Conservation (phyloP, 2,329 filamentous ascomycete species). For the Fusarium siculi region DNA sequence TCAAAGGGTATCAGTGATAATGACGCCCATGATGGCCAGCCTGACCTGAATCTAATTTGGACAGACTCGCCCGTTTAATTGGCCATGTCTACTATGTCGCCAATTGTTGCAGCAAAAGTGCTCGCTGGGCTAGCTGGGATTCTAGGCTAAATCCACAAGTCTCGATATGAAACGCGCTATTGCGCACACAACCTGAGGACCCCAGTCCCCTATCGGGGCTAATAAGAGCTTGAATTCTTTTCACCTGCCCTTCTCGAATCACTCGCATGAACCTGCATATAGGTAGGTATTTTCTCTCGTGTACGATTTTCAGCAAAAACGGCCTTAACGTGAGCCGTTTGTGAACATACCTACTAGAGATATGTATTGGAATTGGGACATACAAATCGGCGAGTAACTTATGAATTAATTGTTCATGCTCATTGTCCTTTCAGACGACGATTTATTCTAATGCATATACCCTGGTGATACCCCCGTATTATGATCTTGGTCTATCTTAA, state of each 20-base stretch:
- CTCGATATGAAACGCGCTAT: conserved; percentile 38
- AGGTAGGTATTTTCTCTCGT: neutral
- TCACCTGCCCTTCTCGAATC: conserved; percentile 29
- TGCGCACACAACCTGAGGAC: conserved; percentile 28
- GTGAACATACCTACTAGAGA: neutral
- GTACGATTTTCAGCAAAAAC: neutral
- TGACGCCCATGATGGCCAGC: conserved; percentile 15
- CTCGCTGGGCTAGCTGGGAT: conserved; percentile 6
- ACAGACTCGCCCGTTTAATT: conserved; percentile 16
- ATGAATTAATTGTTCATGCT: conserved; percentile 25
- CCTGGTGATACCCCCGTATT: neutral
- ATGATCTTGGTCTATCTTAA: conserved; percentile 1
- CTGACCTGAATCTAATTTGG: neutral
- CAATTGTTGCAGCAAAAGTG: conserved; percentile 19
- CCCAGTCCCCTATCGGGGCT: conserved; percentile 13
- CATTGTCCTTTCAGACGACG: conserved; percentile 21
- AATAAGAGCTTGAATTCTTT: conserved; percentile 1
- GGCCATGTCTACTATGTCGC: conserved; percentile 10
- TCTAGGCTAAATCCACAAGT: conserved; percentile 20
- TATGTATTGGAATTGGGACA: conserved; percentile 3
- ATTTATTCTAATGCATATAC: neutral
- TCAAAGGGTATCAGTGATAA: neutral
- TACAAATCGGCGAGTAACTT: neutral
- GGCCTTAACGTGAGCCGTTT: neutral
- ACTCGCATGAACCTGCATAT: neutral